Evolutionary conservation across 768 basidiomycete species (phyloP).

Genomic region (Tephrocybe sp.): DNA sequence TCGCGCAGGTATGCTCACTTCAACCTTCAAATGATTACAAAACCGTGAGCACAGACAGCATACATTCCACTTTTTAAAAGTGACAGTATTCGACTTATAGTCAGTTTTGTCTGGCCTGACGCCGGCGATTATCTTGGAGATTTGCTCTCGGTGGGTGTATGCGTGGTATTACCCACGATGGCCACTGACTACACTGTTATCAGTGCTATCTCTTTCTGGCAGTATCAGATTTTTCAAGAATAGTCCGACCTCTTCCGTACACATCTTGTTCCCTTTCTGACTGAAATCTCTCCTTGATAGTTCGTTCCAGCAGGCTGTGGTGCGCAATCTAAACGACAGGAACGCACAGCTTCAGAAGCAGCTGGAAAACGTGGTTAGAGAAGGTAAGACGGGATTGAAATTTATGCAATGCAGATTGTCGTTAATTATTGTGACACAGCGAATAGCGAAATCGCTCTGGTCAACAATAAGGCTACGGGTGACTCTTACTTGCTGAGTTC

Average conservation of each 20-base stretch:
- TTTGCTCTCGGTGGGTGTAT: slow-evolving; percentile 64
- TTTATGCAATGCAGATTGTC: background rate
- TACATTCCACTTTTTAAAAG: slow-evolving; percentile 24
- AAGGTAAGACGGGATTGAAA: slow-evolving; percentile 53
- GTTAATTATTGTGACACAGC: slow-evolving; percentile 37
- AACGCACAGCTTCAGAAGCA: slow-evolving; percentile 83
- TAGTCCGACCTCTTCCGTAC: slow-evolving; percentile 39
- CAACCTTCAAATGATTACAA: slow-evolving; percentile 91
- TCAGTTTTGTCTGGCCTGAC: slow-evolving; percentile 82
- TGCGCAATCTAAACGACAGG: slow-evolving; percentile 79
- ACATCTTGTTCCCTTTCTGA: background rate
- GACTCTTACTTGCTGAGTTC: slow-evolving; percentile 11
- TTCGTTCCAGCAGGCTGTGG: slow-evolving; percentile 81
- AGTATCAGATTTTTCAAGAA: slow-evolving; percentile 87
- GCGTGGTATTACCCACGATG: background rate
- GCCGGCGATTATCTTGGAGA: slow-evolving; percentile 75
- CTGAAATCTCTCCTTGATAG: slow-evolving; percentile 29
- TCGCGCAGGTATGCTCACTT: slow-evolving; percentile 66
- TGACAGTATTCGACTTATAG: slow-evolving; percentile 32
- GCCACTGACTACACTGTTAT: background rate
- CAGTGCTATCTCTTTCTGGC: slow-evolving; percentile 88
- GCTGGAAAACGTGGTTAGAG: slow-evolving; percentile 78
- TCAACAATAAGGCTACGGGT: slow-evolving; percentile 71
- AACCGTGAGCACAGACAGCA: slow-evolving; percentile 53
- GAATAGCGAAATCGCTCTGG: slow-evolving; percentile 69